Base-by-base conservation (phyloP, 768 basidiomycete species). In the Phylloporus rhodoxanthus region DNA sequence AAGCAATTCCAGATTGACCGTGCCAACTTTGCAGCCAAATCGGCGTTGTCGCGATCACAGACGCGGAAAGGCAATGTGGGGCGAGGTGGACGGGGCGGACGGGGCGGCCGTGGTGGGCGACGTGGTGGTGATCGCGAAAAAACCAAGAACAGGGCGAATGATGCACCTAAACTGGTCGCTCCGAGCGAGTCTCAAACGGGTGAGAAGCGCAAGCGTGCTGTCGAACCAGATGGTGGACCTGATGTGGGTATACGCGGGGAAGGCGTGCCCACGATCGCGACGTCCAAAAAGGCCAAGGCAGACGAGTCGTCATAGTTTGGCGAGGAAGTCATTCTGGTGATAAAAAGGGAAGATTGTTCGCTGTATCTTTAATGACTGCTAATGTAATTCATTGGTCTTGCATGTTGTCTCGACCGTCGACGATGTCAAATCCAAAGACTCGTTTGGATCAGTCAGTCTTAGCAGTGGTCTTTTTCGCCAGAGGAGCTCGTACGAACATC, bases 211-310 rank as follows among this genome's bases (percentile, higher is more conserved):
- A 91, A 89, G 64, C 78, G 85, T 33, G 81, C 76, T 1, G 73
- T 86, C 0, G 87, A 89, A 60, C 87, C 86, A 2, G 87, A 89
- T 58, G 87, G 87, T 56, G 87, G 84, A 0, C 79, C 82, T 3
- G 79, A 84, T 57, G 73, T 75, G 23, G 87, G 87, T 9, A 65
- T 81, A 10, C 76, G 87, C 20, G 87, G 87, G 1, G 74, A 70
- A 8, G 73, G 69, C 28, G 82, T 81, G 3, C 87, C 87, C 10
- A 45, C 61, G 11, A 66, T 78, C 36, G 60, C 65, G 32, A 51
- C 58, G 1, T 40, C 53, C 33, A 78, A 78, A 51, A 78, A 75
- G 61, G 57, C 57, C 26, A 77, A 74, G 57, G 66, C 64, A 3
- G 75, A 74, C 38, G 72, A 13, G 29, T 11, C 61, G 23, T 59